Evolutionary conservation across 768 basidiomycete species (phyloP).

Genomic region (Piloderma croceum): DNA sequence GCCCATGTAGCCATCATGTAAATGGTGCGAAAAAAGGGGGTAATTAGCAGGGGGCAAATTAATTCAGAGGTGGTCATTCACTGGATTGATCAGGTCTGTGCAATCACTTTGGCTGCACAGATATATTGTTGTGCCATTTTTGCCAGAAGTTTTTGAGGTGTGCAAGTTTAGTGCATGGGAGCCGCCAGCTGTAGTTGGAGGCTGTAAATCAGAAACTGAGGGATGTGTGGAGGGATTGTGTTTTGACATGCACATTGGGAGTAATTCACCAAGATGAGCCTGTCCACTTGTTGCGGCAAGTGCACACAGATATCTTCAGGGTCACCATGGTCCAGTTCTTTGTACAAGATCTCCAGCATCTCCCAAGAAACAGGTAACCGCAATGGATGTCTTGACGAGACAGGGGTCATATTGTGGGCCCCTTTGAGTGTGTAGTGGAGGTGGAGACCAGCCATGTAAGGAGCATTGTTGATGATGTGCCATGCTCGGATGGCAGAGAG

Average conservation of each 20-base stretch:
- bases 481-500: slow-evolving; percentile 26
- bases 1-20: slow-evolving; percentile 1
- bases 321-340: slow-evolving; percentile 10
- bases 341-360: slow-evolving; percentile 17
- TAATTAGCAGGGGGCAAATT: slow-evolving; percentile 4
- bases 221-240: slow-evolving; percentile 3
- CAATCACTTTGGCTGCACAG: slow-evolving; percentile 9
- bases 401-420: slow-evolving; percentile 19
- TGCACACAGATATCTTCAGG: slow-evolving; percentile 22
- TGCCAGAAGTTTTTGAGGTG: slow-evolving; percentile 16
- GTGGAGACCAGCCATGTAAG: slow-evolving; percentile 15
- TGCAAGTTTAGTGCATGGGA: slow-evolving; percentile 22
- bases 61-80: slow-evolving; percentile 11
- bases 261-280: slow-evolving; percentile 27
- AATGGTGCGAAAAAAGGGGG: slow-evolving; percentile 14
- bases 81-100: slow-evolving; percentile 15
- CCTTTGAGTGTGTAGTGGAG: slow-evolving; percentile 23
- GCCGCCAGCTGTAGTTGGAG: not conserved
- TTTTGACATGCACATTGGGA: slow-evolving; percentile 8
- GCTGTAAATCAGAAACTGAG: slow-evolving; percentile 2
- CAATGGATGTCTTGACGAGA: slow-evolving; percentile 7
- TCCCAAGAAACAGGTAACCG: slow-evolving; percentile 16
- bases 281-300: slow-evolving; percentile 29
- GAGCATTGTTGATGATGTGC: slow-evolving; percentile 24
- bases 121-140: slow-evolving; percentile 16